Conservation (phyloP, 441 rosid species). For the Erodium trifolium region DNA sequence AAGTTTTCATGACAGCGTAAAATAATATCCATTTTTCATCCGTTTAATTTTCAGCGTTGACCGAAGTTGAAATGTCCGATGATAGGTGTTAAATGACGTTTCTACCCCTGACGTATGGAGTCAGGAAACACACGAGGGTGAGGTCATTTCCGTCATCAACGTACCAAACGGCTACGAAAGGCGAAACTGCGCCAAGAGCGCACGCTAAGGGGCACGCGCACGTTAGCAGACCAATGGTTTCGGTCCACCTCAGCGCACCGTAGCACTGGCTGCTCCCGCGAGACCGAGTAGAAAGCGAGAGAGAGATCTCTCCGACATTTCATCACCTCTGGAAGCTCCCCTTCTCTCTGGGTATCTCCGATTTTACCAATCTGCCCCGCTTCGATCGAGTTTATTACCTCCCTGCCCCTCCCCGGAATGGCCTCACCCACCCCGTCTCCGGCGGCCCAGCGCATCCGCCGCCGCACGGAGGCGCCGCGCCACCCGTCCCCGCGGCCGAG, state of each 20-base stretch:
- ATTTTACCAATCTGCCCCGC: slow-evolving; percentile 15
- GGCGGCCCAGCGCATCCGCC: slow-evolving; percentile 31
- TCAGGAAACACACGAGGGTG: neutral
- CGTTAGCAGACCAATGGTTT: neutral
- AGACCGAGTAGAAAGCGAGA: neutral
- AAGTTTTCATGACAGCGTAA: neutral
- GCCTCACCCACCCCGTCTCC: slow-evolving; percentile 32
- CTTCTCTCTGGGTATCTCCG: neutral
- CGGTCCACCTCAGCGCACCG: neutral
- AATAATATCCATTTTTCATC: no score
- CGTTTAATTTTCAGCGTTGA: neutral
- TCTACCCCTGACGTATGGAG: neutral
- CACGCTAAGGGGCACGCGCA: neutral
- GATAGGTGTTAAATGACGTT: neutral
- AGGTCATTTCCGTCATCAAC: neutral
- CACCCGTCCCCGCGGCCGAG: slow-evolving; percentile 40
- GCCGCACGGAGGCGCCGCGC: slow-evolving; percentile 40
- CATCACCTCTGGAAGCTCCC: neutral
- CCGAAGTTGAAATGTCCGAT: neutral
- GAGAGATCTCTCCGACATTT: neutral
- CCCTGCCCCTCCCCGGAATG: slow-evolving; percentile 18
- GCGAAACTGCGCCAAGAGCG: neutral
- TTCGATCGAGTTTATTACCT: slow-evolving; percentile 1
- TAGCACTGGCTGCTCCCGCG: neutral
- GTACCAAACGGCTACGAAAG: neutral